These are phyloP conservation scores for Pseudoturritis turrita DNA, from an alignment of 345 rosid genomes.

Conservation along the genomic window DNA sequence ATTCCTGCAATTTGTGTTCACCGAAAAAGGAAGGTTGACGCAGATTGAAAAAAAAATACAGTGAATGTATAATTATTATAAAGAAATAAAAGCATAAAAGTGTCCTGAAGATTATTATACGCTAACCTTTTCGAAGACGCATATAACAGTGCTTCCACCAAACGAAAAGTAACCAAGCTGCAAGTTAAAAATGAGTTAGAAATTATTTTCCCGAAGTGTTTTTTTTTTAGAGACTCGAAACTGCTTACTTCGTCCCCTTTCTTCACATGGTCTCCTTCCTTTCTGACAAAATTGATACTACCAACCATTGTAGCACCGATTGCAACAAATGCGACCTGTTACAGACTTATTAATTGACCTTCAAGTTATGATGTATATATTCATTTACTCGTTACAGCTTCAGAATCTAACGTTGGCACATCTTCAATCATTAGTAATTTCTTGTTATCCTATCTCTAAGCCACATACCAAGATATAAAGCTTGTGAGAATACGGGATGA, in stretches of 20 bases:
- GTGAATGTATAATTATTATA: neutral
- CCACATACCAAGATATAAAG: neutral
- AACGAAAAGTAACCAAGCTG: constrained; percentile 92
- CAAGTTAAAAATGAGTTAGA: constrained; percentile 17
- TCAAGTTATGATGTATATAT: neutral
- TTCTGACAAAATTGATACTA: constrained; percentile 59
- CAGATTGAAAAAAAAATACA: neutral
- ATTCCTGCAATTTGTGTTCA: constrained; percentile 41
- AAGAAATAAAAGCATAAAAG: neutral
- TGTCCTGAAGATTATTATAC: neutral
- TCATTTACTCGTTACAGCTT: neutral
- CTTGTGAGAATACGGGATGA: neutral
- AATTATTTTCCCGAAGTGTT: neutral
- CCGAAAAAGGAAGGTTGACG: neutral
- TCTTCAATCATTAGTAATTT: neutral
- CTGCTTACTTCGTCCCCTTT: constrained; percentile 81
- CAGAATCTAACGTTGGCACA: neutral
- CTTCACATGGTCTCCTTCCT: constrained; percentile 53
- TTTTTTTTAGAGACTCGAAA: neutral
- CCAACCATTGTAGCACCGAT: constrained; percentile 99
- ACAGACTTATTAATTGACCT: neutral
- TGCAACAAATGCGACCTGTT: constrained; percentile 89
- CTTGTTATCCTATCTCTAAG: neutral
- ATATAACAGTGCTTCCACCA: constrained; percentile 94
- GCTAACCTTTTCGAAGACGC: constrained; percentile 82